Evolutionary conservation across 2,329 filamentous ascomycete genomes (phyloP), one percentile per base, ranked within the genome.

Genomic region (Fusarium caatingaense): DNA sequence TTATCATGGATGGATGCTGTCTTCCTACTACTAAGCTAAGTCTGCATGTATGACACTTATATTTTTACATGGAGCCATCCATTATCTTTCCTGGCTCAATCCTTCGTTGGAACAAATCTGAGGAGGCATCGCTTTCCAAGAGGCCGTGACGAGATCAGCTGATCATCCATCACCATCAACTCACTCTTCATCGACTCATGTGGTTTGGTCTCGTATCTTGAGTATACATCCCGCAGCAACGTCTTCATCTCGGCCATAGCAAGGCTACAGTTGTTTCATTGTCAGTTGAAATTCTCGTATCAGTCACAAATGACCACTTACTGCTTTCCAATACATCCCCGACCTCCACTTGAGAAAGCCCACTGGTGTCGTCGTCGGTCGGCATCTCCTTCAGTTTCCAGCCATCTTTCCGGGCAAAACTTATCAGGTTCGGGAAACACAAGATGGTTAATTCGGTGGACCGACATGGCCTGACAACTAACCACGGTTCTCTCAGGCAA

Each of bases 341-440:
- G 81, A 1, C 88, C 89, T 7, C 90, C 90, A 49, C 83, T 87
- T 9, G 88, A 86, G 80, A 92, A 92, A 0, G 90, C 86, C 81
- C 91, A 91, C 73, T 90, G 87, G 10, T 88, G 74, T 45, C 87
- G 82, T 71, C 87, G 87, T 60, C 88, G 83, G 73, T 95, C 92
- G 63, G 91, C 86, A 72, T 95, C 93, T 4, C 92, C 93, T 47
- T 90, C 86, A 11, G 86, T 84, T 18, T 86, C 88, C 69, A 97
- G 87, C 94, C 94, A 98, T 71, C 95, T 87, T 60, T 95, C 92
- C 0, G 94, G 94, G 53, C 90, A 85, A 76, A 94, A 98, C 8
- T 79, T 80, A 64, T 97, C 92, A 0, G 94, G 92, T 45, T 94
- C 86, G 2, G 91, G 89, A 77, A 97, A 98, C 2, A 93, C 91